phyloP scores from a whole-genome alignment of 2,329 filamentous ascomycete genomes.

The Thermoascus crustaceus region DNA sequence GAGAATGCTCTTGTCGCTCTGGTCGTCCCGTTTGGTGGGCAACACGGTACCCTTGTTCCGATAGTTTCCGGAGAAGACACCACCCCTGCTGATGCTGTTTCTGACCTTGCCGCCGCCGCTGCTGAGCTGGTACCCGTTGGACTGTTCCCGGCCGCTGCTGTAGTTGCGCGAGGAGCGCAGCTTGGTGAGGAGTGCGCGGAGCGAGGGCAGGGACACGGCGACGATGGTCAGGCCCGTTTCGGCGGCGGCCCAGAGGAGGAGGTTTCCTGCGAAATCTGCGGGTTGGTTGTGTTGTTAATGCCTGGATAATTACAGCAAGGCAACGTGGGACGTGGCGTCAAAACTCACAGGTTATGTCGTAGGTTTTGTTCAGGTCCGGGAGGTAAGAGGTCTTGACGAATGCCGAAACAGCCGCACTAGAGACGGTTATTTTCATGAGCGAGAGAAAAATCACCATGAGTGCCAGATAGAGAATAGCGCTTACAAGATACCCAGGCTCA shows the following conservation, averaged over 20 bases:
- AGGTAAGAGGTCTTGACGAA: slow-evolving; percentile 19
- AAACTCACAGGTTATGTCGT: slow-evolving; percentile 14
- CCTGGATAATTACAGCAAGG: background rate
- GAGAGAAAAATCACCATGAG: background rate
- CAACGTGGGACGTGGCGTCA: slow-evolving; percentile 3
- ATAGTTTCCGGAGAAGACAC: slow-evolving; percentile 1
- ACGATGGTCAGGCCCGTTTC: slow-evolving; percentile 23
- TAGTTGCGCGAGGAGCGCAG: background rate
- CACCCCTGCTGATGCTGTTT: background rate
- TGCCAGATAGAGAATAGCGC: too few relatives aligned
- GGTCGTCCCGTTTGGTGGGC: background rate
- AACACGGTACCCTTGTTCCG: background rate
- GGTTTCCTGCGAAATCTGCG: slow-evolving; percentile 5
- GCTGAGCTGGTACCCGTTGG: slow-evolving; percentile 8
- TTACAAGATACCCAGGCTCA: slow-evolving; percentile 22
- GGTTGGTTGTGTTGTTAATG: background rate
- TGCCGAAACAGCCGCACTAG: slow-evolving; percentile 15
- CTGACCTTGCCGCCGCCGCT: too few relatives aligned
- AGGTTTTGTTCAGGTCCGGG: slow-evolving; percentile 14
- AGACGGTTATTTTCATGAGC: background rate
- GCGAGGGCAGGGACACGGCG: slow-evolving; percentile 19
- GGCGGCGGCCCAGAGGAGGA: slow-evolving; percentile 19
- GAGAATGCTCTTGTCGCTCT: slow-evolving; percentile 3
- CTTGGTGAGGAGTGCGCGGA: slow-evolving; percentile 15
- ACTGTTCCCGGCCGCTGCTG: slow-evolving; percentile 5